phyloP scores from a whole-genome alignment of 176 grass and related monocot species.

The Lolium perenne region DNA sequence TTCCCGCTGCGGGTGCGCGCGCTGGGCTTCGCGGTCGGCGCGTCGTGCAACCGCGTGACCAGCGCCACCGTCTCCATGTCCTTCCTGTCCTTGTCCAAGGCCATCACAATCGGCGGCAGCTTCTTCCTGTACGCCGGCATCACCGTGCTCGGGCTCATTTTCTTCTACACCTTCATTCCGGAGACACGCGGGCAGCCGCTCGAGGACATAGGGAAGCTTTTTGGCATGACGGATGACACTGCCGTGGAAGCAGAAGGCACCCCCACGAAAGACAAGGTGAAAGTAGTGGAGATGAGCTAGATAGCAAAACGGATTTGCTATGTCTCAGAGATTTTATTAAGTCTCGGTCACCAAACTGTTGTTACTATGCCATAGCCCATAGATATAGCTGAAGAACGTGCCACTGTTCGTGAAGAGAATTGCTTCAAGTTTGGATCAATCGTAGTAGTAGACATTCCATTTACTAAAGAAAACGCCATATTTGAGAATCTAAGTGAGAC shows the following conservation, averaged over 20 bases:
- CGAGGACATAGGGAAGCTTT: slow-evolving; percentile 64
- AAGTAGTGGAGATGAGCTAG: slow-evolving; percentile 37
- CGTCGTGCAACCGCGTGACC: slow-evolving; percentile 61
- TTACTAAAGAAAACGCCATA: no score
- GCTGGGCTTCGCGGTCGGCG: slow-evolving; percentile 52
- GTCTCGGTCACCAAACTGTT: not conserved
- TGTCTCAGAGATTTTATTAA: no score
- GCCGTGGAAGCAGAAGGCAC: not conserved
- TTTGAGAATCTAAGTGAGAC: no score
- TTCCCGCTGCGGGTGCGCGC: slow-evolving; percentile 70
- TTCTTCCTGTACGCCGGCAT: slow-evolving; percentile 68
- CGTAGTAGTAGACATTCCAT: not conserved
- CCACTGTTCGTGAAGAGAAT: not conserved
- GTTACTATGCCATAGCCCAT: not conserved
- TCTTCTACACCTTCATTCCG: slow-evolving; percentile 60
- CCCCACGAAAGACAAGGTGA: slow-evolving; percentile 2
- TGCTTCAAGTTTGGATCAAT: not conserved
- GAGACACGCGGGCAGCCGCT: slow-evolving; percentile 70
- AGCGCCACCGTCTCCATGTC: slow-evolving; percentile 74
- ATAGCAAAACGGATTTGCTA: no score
- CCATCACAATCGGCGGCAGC: slow-evolving; percentile 73
- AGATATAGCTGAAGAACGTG: not conserved
- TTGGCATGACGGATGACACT: slow-evolving; percentile 37
- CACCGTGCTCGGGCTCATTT: slow-evolving; percentile 41
- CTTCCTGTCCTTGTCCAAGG: slow-evolving; percentile 69